phyloP scores from a whole-genome alignment of 306 rosid species.

The Acacia melanoxylon region DNA sequence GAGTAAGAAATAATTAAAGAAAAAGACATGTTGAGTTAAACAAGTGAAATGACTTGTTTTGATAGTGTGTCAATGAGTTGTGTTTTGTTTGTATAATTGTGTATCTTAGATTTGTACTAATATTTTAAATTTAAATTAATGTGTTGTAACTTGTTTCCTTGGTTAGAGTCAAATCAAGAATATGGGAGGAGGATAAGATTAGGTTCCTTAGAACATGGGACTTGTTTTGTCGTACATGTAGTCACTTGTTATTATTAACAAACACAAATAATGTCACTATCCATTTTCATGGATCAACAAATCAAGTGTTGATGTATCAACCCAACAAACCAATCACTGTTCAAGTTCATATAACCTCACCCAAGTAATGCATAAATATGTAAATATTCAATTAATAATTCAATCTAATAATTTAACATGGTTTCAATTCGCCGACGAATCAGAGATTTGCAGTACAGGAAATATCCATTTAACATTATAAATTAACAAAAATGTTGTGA shows the following conservation, averaged over 20 bases:
- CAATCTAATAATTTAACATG: neutral
- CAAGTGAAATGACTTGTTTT: neutral
- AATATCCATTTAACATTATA: neutral
- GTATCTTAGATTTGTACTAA: neutral
- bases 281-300: neutral
- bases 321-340: neutral
- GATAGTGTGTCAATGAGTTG: neutral
- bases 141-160: neutral
- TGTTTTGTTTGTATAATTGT: neutral
- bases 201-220: neutral
- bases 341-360: neutral
- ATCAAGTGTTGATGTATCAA: neutral
- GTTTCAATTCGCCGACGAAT: neutral
- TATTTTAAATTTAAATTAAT: neutral
- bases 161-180: neutral
- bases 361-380: neutral
- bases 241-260: neutral
- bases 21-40: neutral
- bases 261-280: neutral
- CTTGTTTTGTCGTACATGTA: neutral
- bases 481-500: neutral
- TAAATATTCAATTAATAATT: neutral
- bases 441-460: neutral
- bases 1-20: neutral
- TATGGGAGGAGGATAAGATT: neutral